Conservation (phyloP, 129 eudicot species). For the Dittrichia graveolens region DNA sequence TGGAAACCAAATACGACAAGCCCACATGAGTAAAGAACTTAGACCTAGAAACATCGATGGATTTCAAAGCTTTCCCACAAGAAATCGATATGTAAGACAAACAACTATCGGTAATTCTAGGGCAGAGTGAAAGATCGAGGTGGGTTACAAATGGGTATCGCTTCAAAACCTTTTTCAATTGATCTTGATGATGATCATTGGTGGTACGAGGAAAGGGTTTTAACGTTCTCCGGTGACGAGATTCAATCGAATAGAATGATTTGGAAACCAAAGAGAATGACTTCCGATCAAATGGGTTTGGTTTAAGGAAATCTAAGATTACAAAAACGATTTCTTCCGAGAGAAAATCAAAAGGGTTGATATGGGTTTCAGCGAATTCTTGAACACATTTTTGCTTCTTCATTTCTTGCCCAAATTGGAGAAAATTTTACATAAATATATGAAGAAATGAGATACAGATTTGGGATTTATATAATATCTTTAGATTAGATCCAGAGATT, state of each 20-base stretch:
- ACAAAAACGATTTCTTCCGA: conserved; percentile 70
- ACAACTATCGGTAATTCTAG: conserved; percentile 54
- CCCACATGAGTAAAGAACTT: conserved; percentile 71
- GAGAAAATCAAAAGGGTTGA: conserved; percentile 57
- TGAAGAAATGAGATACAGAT: conserved; percentile 13
- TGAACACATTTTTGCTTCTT: conserved; percentile 53
- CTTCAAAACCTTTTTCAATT: conserved; percentile 45
- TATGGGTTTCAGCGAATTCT: background rate
- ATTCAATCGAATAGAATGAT: conserved; percentile 65
- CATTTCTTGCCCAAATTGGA: conserved; percentile 36
- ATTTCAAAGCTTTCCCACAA: conserved; percentile 41
- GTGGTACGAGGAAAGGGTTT: conserved; percentile 66
- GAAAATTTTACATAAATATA: background rate
- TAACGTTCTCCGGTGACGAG: conserved; percentile 63
- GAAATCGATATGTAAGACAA: conserved; percentile 36
- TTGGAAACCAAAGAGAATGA: conserved; percentile 74
- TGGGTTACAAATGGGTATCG: conserved; percentile 60
- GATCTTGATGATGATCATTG: conserved; percentile 31
- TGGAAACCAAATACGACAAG: conserved; percentile 55
- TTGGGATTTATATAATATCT: background rate
- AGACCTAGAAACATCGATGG: conserved; percentile 75
- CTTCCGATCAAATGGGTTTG: conserved; percentile 60
- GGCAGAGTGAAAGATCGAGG: conserved; percentile 82
- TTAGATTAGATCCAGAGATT: background rate
- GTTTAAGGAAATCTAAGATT: conserved; percentile 63